phyloP scores from a whole-genome alignment of 2,329 filamentous ascomycete species.

The Macrophomina pseudophaseolina region DNA sequence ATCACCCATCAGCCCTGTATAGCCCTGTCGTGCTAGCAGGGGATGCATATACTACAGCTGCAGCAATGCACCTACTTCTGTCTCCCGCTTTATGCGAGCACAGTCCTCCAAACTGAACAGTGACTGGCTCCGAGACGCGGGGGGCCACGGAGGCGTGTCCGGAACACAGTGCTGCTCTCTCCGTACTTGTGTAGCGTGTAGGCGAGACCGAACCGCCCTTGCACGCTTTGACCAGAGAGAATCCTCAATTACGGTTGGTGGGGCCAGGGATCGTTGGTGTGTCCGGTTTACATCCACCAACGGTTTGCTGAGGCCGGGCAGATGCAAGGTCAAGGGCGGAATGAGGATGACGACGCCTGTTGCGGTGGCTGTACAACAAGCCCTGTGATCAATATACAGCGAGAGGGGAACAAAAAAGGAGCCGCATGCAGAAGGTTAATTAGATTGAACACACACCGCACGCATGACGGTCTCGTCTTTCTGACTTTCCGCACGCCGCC shows the following conservation, averaged over 20 bases:
- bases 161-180: neutral
- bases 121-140: constrained; percentile 18
- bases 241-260: neutral
- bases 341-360: neutral
- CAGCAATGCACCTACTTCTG: neutral
- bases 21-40: neutral
- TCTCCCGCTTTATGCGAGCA: neutral
- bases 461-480: neutral
- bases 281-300: neutral
- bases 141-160: neutral
- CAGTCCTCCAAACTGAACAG: neutral
- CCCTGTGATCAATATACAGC: neutral
- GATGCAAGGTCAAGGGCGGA: neutral
- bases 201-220: neutral
- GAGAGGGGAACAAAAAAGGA: neutral
- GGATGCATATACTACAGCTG: neutral
- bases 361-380: neutral
- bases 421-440: neutral
- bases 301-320: neutral
- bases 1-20: neutral
- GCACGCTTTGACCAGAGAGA: neutral
- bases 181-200: neutral
- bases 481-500: neutral
- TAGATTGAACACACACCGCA: neutral
- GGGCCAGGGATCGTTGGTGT: neutral